Conservation (phyloP, 1,284 basidiomycete genomes). For the Heterobasidion occidentale region DNA sequence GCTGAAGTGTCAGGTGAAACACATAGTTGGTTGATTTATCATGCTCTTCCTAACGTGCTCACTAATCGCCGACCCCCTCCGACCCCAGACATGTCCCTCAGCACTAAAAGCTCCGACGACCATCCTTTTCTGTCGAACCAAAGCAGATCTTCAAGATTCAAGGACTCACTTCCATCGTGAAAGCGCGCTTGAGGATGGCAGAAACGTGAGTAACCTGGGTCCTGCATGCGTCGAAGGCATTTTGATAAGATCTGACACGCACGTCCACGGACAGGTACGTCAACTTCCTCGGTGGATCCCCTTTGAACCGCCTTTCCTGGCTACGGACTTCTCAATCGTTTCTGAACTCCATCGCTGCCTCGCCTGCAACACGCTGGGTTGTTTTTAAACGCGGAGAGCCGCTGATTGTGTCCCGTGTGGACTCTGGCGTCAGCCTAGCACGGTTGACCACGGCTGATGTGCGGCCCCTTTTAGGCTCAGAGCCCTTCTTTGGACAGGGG, state of each 20-base stretch:
- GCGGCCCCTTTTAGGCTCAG: slow-evolving; percentile 31
- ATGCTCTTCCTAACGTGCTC: neutral
- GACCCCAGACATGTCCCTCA: neutral
- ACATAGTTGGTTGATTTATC: neutral
- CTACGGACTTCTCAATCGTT: slow-evolving; percentile 66
- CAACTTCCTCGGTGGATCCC: slow-evolving; percentile 72
- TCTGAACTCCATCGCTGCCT: slow-evolving; percentile 57
- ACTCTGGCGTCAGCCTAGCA: slow-evolving; percentile 27
- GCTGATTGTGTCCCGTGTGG: slow-evolving; percentile 33
- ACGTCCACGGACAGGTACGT: slow-evolving; percentile 20
- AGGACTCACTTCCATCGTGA: neutral
- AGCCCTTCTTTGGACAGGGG: slow-evolving; percentile 62
- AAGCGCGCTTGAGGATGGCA: slow-evolving; percentile 5
- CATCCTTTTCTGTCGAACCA: neutral
- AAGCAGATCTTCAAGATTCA: neutral
- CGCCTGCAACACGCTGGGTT: slow-evolving; percentile 63
- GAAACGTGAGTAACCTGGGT: slow-evolving; percentile 11
- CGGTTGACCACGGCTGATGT: slow-evolving; percentile 51
- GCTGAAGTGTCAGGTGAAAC: neutral
- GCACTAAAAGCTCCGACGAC: neutral
- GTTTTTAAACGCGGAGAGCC: slow-evolving; percentile 67
- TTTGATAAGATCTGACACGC: slow-evolving; percentile 4
- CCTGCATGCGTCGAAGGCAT: slow-evolving; percentile 2
- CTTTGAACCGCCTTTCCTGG: slow-evolving; percentile 84
- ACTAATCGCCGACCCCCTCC: neutral